Evolutionary conservation across 768 basidiomycete species (phyloP), one percentile per base, ranked within the genome.

Genomic region (Leccinum uliginosum): DNA sequence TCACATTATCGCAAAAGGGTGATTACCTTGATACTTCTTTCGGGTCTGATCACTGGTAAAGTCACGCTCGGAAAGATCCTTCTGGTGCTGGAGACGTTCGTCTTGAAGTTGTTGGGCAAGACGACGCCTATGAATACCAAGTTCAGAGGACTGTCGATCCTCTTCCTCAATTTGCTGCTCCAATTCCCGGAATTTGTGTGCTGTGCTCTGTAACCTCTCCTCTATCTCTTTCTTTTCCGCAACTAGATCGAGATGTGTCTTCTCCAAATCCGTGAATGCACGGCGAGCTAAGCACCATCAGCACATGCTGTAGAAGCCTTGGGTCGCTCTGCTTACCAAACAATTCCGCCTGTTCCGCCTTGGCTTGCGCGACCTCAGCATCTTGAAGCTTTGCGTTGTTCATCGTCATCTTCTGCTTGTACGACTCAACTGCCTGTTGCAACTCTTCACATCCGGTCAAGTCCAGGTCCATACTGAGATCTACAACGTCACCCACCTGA

Each of bases 11-110:
- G 48, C 3, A 14, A 52, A 56, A 29, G 10, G 43, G 19, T 27
- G 1, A 69, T 55, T 71, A 87, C 89, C 83, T 79, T 93, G 90
- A 63, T 93, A 91, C 68, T 90, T 91, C 78, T 91, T 89, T 59
- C 87, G 81, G 3, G 89, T 91, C 68, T 91, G 90, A 61, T 91
- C 86, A 30, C 82, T 78, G 11, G 85, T 74, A 67, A 91, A 89
- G 69, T 91, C 89, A 6, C 88, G 81, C 59, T 91, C 88, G 1
- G 82, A 76, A n/a, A 91, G 78, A 59, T 92, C 89, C 63, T 91
- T 87, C 66, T 85, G 83, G 65, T 92, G 85, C 54, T 85, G 85
- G 56, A 87, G 83, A 59, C 88, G 80, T 67, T 89, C 86, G 56
- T 89, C 87, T 59, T 91, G 87, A 64, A 93, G 76, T 65, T 89